Evolutionary conservation across 768 basidiomycete genomes (phyloP), one percentile per base, ranked within the genome.

Genomic region (Termitomyces titanicus): DNA sequence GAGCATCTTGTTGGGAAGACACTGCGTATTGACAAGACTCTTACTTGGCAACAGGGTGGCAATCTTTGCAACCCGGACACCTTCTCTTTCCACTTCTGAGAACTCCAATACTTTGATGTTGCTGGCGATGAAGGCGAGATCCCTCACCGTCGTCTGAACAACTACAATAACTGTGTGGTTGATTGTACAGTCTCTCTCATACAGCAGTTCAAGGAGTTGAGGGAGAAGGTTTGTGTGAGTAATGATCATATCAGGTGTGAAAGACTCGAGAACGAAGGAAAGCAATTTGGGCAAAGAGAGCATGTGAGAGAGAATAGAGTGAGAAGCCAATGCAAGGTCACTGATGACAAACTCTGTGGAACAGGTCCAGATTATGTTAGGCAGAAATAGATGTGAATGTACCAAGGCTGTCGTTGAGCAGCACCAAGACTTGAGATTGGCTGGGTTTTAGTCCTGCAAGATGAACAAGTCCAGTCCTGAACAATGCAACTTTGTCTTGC

Each of bases 381-480:
- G 18, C 38, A 22, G 10, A 33, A 17, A 49, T 8, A 50, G 35
- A 42, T 13, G 7, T 17, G 24, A 24, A 66, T 78, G 12, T 60
- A 89, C 92, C 91, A 44, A 94, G 73, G 43, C 86, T 70, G 64
- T 94, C 92, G 59, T 94, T 89, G 38, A 94, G 73, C 24, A 93
- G 72, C 12, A 94, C 69, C n/a, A 94, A 67, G 8, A 89, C 89
- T 56, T 76, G 85, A 27, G 89, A 87, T 49, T 82, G 79, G 49
- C 75, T 72, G 3, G 82, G 78, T 40, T 80, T 74, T 7, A 90
- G 70, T 17, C 75, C 74, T 2, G 79, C 80, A 34, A 83, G 71
- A 24, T 76, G 77, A 27, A 87, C 63, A 24, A 94, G 78, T 1
- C 90, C 92, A 11, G 84, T 82, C n/a, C 84, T 88, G 46, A 94